These are phyloP conservation scores for Haplosporangium gracile DNA, from an alignment of 192 early-diverging fungal genomes.

Conservation along the genomic window DNA sequence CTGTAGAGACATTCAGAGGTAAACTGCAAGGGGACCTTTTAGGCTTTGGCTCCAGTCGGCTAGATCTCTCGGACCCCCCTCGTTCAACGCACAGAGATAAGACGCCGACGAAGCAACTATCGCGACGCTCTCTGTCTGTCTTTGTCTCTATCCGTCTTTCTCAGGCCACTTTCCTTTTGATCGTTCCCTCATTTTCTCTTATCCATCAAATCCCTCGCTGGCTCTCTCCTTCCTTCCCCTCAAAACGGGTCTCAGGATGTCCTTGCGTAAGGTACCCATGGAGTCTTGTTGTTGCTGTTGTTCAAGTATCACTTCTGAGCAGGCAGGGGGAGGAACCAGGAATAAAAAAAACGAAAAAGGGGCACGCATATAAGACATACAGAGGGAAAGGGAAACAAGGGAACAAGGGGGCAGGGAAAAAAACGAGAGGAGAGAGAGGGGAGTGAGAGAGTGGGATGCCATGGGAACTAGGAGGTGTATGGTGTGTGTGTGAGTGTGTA, in stretches of 20 bases:
- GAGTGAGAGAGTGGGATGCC: not conserved
- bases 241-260: not conserved
- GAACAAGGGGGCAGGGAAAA: not conserved
- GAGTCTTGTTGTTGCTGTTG: not conserved
- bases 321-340: conserved; percentile 7
- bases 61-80: not conserved
- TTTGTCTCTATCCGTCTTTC: not conserved
- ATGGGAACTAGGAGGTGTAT: not conserved
- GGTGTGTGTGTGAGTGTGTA: not conserved
- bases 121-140: not conserved
- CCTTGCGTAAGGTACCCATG: not conserved
- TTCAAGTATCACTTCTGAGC: not conserved
- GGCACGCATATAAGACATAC: not conserved
- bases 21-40: conserved; percentile 10
- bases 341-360: not conserved
- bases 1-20: conserved; percentile 1
- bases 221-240: not conserved
- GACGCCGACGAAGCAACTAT: not conserved
- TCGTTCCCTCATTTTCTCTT: not conserved
- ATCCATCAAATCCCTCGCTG: not conserved
- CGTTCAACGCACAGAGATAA: not conserved
- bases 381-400: conserved; percentile 3
- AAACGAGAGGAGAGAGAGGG: not conserved
- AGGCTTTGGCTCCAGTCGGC: not conserved
- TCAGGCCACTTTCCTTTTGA: not conserved